Conservation (phyloP, 129 eudicot species). For the Flaveria brownii region DNA sequence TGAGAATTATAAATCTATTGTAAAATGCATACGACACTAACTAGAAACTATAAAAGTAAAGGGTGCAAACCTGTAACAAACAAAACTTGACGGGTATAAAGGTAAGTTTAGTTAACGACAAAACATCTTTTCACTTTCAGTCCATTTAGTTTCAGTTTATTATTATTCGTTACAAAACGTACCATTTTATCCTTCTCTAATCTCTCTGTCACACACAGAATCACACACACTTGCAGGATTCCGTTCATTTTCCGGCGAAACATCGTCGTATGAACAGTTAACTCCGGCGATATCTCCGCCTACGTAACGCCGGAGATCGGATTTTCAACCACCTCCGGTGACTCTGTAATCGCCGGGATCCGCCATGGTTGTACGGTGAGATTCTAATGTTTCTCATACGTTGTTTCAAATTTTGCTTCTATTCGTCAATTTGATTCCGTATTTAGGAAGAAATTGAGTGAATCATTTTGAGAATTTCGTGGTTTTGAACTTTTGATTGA, state of each 20-base stretch:
- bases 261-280: constrained; percentile 3
- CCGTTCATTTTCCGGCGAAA: constrained; percentile 25
- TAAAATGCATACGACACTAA: neutral
- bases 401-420: neutral
- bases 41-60: neutral
- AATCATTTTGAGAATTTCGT: neutral
- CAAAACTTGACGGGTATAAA: constrained; percentile 3
- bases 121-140: constrained; percentile 28
- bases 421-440: constrained; percentile 4
- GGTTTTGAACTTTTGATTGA: constrained; percentile 12
- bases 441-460: neutral
- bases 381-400: constrained; percentile 1
- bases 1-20: too few relatives aligned
- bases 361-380: constrained; percentile 30
- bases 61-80: neutral
- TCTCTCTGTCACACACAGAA: constrained; percentile 19
- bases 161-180: constrained; percentile 17
- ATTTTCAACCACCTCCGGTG: constrained; percentile 33
- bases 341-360: constrained; percentile 31
- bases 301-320: constrained; percentile 15
- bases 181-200: constrained; percentile 36
- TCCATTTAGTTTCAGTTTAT: constrained; percentile 33
- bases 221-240: constrained; percentile 13
- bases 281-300: constrained; percentile 13
- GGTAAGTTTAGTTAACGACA: constrained; percentile 28